Conservation (phyloP, 495 filamentous ascomycete species). For the Poronia punctata region DNA sequence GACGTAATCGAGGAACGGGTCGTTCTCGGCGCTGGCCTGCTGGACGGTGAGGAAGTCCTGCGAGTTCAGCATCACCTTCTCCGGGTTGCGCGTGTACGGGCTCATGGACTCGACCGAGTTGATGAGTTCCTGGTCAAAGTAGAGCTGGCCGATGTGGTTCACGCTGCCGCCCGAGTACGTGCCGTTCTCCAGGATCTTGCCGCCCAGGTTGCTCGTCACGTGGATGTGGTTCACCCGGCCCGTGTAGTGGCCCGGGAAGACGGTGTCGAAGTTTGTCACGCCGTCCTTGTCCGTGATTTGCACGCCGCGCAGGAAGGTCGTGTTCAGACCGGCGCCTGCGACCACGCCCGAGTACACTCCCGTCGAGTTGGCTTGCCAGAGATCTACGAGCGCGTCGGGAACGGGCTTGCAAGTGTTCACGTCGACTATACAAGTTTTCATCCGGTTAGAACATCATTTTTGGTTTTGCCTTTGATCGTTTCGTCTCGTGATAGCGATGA, state of each 20-base stretch:
- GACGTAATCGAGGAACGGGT: slow-evolving; percentile 32
- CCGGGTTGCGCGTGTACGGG: slow-evolving; percentile 47
- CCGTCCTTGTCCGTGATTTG: slow-evolving; percentile 44
- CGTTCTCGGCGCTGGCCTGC: slow-evolving; percentile 26
- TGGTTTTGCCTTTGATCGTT: too few relatives aligned
- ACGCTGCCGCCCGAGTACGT: slow-evolving; percentile 39
- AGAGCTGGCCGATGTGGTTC: slow-evolving; percentile 45
- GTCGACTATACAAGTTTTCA: too few relatives aligned
- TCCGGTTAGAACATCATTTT: too few relatives aligned
- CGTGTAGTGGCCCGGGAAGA: slow-evolving; percentile 52
- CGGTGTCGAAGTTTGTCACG: slow-evolving; percentile 41
- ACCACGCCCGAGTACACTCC: slow-evolving; percentile 40
- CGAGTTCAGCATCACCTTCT: slow-evolving; percentile 34
- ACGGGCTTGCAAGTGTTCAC: slow-evolving; percentile 43
- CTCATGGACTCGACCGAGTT: slow-evolving; percentile 41
- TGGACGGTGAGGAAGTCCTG: slow-evolving; percentile 28
- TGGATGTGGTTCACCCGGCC: slow-evolving; percentile 25
- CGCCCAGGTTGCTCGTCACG: slow-evolving; percentile 40
- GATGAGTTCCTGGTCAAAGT: slow-evolving; percentile 47
- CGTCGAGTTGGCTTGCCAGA: slow-evolving; percentile 49
- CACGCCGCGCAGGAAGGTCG: slow-evolving; percentile 43
- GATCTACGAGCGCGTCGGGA: slow-evolving; percentile 40
- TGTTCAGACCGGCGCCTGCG: slow-evolving; percentile 34
- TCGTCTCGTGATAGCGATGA: too few relatives aligned
- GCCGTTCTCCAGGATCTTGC: slow-evolving; percentile 29